Base-by-base conservation (phyloP, 2,329 filamentous ascomycete genomes). In the Trichocomaceae sp. region DNA sequence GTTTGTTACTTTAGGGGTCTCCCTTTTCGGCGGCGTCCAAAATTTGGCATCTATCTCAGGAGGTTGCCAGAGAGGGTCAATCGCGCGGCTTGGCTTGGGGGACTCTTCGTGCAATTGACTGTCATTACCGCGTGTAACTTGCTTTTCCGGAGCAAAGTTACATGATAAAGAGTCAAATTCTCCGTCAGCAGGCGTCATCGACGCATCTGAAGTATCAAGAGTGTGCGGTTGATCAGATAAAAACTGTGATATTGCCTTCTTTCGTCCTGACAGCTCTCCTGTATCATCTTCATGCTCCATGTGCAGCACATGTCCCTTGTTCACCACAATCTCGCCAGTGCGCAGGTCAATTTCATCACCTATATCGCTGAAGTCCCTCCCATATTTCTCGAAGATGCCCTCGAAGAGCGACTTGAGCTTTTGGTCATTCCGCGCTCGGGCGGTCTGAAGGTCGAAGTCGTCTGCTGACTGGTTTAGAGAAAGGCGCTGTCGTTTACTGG, bases 261-360 rank as follows among this genome's bases (percentile, higher is more conserved):
- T 47, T 20, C 42, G 41, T 42, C 63, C 55, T 7, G 57, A 39
- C 29, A 53, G 60, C 55, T 64, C 37, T 54, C 78, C 76, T 41
- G 70, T 65, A 72, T 81, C 75, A 60, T 79, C 72, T 66, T 85
- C 78, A 71, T 81, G 69, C 66, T 74, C 64, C 79, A 89, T 83
- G 64, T 81, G 69, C 50, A 80, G 69, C 51, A 96, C 69, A 72
- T 97, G 93, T 0, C 93, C 92, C 76, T 96, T 93, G 70, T 97
- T 81, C 54, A 96, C 84, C n/a, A 95, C 79, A 47, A 97, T 84
- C 56, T 88, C 78, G 52, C 89, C 90, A 0, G 88, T 92, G 49
- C 78, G 77, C 55, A 96, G 77, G 69, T 97, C 89, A 63, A 97
- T 90, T 72, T 96, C 90, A 69, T 97, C 92, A 52, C 86, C 90